Evolutionary conservation across 108 stramenopile genomes (phyloP), one percentile per base, ranked within the genome.

Genomic region (Bacterosira constricta): DNA sequence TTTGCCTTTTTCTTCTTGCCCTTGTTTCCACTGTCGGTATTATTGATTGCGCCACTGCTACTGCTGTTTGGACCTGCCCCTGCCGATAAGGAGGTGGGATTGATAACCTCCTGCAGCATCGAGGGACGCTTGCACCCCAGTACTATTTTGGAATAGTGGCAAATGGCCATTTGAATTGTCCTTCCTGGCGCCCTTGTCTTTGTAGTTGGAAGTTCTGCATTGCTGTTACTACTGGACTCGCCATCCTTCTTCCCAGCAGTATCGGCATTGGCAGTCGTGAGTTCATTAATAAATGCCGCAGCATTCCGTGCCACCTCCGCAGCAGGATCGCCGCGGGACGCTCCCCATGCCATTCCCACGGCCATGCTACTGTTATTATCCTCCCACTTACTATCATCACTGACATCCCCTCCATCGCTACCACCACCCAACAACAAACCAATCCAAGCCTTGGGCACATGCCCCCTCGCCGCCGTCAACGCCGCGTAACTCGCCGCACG

Each of bases 401-500:
- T 1, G 20, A 38, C 4, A 11, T 12, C 4, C n/a, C n/a, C n/a
- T n/a, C 2, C 21, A 37, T 29, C 41, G 23, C 30, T 47, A 23
- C 50, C 42, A 46, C 56, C 61, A 4, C 42, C 69, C 12, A 57
- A 7, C 42, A 79, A 73, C 7, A 79, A 36, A 6, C 45, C 57
- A 54, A 6, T 73, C 78, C 78, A 79, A 26, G 78, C 78, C 38
- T 73, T 73, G 64, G 78, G 78, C 27, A 79, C 66, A 46, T 67
- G 66, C 34, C 7, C 2, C 41, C 66, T 67, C 9, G 62, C 53
- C n/a, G 66, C 66, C 12, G 30, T 37, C 29, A 79, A 37, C 3
- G 72, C 72, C 66, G 32, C 44, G 46, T 74, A 74, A 34, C 61
- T 55, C 0, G 56, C 71, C 20, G 66, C 58, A 47, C 78, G 44